These are phyloP conservation scores for Amanita fuliginea DNA, from an alignment of 768 basidiomycete species.

Conservation along the genomic window DNA sequence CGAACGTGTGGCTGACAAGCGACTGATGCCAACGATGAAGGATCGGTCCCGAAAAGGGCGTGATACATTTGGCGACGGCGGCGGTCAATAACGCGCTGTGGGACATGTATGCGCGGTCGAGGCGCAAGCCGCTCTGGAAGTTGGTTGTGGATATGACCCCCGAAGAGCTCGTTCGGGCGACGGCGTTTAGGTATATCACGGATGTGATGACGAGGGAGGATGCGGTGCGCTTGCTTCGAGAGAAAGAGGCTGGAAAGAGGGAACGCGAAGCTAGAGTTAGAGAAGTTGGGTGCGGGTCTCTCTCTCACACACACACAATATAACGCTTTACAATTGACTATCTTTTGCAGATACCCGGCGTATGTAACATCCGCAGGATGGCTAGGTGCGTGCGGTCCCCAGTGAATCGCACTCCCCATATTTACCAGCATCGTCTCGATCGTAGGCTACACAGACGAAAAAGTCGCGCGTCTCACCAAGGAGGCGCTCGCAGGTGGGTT, in stretches of 20 bases:
- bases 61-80: constrained; percentile 82
- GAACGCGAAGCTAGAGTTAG: constrained; percentile 69
- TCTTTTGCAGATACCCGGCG: constrained; percentile 63
- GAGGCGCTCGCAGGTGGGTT: constrained; percentile 83
- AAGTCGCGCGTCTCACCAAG: constrained; percentile 75
- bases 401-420: not conserved
- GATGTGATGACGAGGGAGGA: constrained; percentile 90
- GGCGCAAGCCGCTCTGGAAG: constrained; percentile 89
- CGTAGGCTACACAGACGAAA: constrained; percentile 83
- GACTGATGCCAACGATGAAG: too few species aligned
- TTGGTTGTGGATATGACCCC: constrained; percentile 86
- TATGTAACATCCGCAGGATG: constrained; percentile 92
- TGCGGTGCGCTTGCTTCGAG: constrained; percentile 72
- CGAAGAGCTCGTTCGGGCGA: constrained; percentile 67
- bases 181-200: constrained; percentile 83
- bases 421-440: not conserved
- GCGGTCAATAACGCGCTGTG: constrained; percentile 90
- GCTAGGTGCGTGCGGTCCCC: constrained; percentile 41
- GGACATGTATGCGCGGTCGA: constrained; percentile 81
- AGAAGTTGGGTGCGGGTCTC: constrained; percentile 40
- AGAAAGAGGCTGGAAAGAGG: constrained; percentile 64
- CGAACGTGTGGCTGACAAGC: too few species aligned
- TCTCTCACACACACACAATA: too few species aligned
- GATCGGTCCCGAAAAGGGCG: constrained; percentile 93
- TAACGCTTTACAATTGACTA: not conserved